These are phyloP conservation scores for Ensete glaucum DNA, from an alignment of 176 grass and related monocot species.

Conservation along the genomic window DNA sequence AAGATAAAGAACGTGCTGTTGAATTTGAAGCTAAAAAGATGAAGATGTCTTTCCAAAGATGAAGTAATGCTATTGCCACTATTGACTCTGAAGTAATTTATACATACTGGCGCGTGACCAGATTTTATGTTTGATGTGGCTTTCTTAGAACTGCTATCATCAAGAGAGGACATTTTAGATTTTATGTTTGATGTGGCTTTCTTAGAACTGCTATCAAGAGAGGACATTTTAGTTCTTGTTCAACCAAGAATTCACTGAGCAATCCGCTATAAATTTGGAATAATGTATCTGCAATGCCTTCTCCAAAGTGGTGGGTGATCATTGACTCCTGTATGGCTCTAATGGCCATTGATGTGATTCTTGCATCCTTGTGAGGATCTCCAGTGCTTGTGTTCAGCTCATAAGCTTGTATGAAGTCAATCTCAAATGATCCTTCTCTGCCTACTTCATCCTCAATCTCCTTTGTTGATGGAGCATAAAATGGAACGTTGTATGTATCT, in stretches of 20 bases:
- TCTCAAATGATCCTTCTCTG: slow-evolving; percentile 67
- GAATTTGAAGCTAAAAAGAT: too few relatives aligned
- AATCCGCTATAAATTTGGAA: slow-evolving; percentile 60
- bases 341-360: slow-evolving; percentile 65
- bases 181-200: slow-evolving; percentile 3
- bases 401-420: slow-evolving; percentile 62
- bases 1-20: too few relatives aligned
- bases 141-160: slow-evolving; percentile 50
- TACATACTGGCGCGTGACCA: too few relatives aligned
- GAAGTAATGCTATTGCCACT: too few relatives aligned
- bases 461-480: slow-evolving; percentile 65
- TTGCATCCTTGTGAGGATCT: slow-evolving; percentile 70
- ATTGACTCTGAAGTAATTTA: too few relatives aligned
- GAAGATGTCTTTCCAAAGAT: too few relatives aligned
- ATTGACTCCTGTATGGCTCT: slow-evolving; percentile 93
- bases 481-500: slow-evolving; percentile 81
- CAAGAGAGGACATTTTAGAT: slow-evolving; percentile 50
- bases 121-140: neutral
- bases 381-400: slow-evolving; percentile 80
- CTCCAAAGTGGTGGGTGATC: slow-evolving; percentile 84
- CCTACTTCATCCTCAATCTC: slow-evolving; percentile 71
- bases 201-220: slow-evolving; percentile 69
- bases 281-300: slow-evolving; percentile 47
- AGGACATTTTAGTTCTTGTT: slow-evolving; percentile 61
- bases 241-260: slow-evolving; percentile 60